A percentile compares a stretch with the other conserved stretches of the same genome.
phyloP scores from a whole-genome alignment of 106 monocot species.

The Apostasia ramifera region DNA sequence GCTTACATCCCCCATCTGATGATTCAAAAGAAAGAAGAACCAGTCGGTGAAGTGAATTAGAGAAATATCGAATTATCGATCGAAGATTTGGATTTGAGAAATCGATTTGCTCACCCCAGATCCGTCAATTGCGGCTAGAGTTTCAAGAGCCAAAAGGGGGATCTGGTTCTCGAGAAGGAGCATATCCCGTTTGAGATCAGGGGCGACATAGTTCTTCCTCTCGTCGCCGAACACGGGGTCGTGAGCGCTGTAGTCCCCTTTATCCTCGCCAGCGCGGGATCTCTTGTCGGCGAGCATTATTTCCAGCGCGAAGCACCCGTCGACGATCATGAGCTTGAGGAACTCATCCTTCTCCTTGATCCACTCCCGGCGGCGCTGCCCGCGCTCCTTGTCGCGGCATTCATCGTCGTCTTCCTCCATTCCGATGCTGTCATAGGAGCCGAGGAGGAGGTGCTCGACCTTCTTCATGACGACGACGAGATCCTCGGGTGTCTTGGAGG shows the following conservation, averaged over 20 bases:
- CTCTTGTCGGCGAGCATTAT: neutral
- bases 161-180: conserved; percentile 6
- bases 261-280: neutral
- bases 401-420: neutral
- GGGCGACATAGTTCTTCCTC: neutral
- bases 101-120: neutral
- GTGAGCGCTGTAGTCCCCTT: neutral
- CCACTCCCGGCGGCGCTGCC: neutral
- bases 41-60: neutral
- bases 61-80: too few relatives aligned
- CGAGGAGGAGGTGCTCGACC: neutral
- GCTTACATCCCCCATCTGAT: too few relatives aligned
- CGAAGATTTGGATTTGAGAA: too few relatives aligned
- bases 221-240: neutral
- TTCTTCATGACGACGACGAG: neutral
- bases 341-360: neutral
- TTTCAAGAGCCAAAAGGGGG: neutral
- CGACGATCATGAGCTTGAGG: conserved; percentile 2
- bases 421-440: neutral
- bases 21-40: too few relatives aligned
- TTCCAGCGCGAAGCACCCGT: neutral
- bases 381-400: neutral
- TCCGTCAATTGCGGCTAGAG: neutral
- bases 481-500: neutral
- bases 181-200: neutral